These are phyloP conservation scores for Lactarius tabidus DNA, from an alignment of 768 basidiomycete species.

Conservation along the genomic window DNA sequence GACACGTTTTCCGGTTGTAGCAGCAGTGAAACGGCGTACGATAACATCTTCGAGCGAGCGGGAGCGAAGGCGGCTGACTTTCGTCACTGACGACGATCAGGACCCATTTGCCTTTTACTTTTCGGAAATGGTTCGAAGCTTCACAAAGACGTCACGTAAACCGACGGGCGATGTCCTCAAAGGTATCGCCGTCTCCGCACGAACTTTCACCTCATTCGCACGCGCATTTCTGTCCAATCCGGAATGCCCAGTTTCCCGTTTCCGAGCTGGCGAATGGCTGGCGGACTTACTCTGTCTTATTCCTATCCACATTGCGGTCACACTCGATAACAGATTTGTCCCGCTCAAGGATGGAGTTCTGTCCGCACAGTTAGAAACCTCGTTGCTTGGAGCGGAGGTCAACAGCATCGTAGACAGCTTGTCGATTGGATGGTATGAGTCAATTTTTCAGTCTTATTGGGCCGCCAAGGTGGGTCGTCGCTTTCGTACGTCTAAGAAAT, in stretches of 20 bases:
- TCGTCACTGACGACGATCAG: slow-evolving; percentile 41
- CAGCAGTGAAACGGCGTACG: slow-evolving; percentile 6
- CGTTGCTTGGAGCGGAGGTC: slow-evolving; percentile 57
- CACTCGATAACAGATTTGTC: slow-evolving; percentile 56
- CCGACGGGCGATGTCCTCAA: slow-evolving; percentile 46
- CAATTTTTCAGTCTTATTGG: slow-evolving; percentile 60
- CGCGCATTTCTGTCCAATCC: slow-evolving; percentile 6
- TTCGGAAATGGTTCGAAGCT: slow-evolving; percentile 39
- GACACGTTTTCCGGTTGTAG: slow-evolving; percentile 18
- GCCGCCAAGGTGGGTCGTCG: slow-evolving; percentile 44
- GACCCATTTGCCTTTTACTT: slow-evolving; percentile 42
- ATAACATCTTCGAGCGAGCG: slow-evolving; percentile 28
- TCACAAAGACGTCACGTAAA: slow-evolving; percentile 49
- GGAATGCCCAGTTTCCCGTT: slow-evolving; percentile 34
- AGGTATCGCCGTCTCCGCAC: slow-evolving; percentile 35
- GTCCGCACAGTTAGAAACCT: slow-evolving; percentile 46
- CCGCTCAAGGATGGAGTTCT: slow-evolving; percentile 57
- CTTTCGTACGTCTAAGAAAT: not conserved
- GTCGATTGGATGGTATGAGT: slow-evolving; percentile 63
- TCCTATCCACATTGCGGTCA: slow-evolving; percentile 59
- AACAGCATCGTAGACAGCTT: slow-evolving; percentile 52
- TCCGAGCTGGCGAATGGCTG: slow-evolving; percentile 57
- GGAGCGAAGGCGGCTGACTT: slow-evolving; percentile 37
- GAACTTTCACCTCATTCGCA: slow-evolving; percentile 32
- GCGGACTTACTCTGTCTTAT: slow-evolving; percentile 58